A percentile compares a stretch with the other conserved stretches of the same genome.
Evolutionary conservation across 352 stramenopile genomes (phyloP).

Genomic region (Phytophthora palmivora): DNA sequence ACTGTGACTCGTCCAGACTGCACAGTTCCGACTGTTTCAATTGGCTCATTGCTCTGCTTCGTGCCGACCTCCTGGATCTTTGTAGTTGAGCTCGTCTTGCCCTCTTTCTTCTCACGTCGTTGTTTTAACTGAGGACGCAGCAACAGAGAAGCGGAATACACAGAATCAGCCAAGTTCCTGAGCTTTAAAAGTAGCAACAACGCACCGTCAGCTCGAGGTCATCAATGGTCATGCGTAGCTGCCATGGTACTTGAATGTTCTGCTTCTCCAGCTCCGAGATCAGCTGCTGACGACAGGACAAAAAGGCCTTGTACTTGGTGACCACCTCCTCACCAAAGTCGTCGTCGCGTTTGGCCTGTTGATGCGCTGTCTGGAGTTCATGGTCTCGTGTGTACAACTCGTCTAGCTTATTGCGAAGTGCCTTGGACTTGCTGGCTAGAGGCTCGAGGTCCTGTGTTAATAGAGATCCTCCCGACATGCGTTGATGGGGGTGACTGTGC

Average conservation of each 20-base stretch:
- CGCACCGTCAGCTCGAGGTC: slow-evolving; percentile 82
- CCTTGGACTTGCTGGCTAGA: slow-evolving; percentile 37
- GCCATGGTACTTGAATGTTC: slow-evolving; percentile 61
- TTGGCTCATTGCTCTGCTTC: slow-evolving; percentile 4
- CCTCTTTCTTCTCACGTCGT: slow-evolving; percentile 50
- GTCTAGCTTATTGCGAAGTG: slow-evolving; percentile 38
- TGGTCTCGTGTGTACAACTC: slow-evolving; percentile 61
- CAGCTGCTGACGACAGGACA: slow-evolving; percentile 57
- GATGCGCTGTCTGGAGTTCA: slow-evolving; percentile 61
- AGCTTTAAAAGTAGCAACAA: too few species aligned
- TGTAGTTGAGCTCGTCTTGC: slow-evolving; percentile 4
- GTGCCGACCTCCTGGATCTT: slow-evolving; percentile 10
- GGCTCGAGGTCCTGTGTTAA: slow-evolving; percentile 58
- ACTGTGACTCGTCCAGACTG: slow-evolving; percentile 42
- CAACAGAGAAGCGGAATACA: background rate
- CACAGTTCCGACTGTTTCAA: slow-evolving; percentile 11
- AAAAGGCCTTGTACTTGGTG: slow-evolving; percentile 59
- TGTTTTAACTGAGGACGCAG: slow-evolving; percentile 43
- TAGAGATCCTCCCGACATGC: slow-evolving; percentile 38
- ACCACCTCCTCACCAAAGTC: slow-evolving; percentile 74
- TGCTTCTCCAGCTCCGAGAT: slow-evolving; percentile 53
- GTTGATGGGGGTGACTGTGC: background rate
- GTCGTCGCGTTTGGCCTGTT: slow-evolving; percentile 63
- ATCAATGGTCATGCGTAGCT: slow-evolving; percentile 80
- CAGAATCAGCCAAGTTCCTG: too few species aligned